phyloP scores from a whole-genome alignment of 805 yeast species.

The Candida corydali region DNA sequence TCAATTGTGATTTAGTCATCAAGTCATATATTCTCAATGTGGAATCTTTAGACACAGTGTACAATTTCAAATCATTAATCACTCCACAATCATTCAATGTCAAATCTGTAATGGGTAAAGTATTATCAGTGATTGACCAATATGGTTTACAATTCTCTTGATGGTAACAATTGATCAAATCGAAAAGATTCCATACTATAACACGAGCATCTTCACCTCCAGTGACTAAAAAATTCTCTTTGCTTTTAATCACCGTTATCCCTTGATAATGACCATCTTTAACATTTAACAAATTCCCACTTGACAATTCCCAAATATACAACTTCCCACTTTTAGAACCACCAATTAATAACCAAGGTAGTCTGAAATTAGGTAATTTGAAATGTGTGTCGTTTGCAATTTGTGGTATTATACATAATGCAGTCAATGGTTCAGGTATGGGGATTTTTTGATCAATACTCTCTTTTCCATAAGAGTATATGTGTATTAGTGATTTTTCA shows the following conservation, averaged over 20 bases:
- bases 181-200: slow-evolving; percentile 66
- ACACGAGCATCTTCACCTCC: slow-evolving; percentile 83
- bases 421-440: slow-evolving; percentile 71
- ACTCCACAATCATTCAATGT: slow-evolving; percentile 46
- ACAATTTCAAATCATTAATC: slow-evolving; percentile 57
- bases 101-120: slow-evolving; percentile 50
- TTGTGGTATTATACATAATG: slow-evolving; percentile 46
- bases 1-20: slow-evolving; percentile 39
- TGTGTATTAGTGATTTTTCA: slow-evolving; percentile 71
- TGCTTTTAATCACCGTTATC: slow-evolving; percentile 54
- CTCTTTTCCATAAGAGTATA: slow-evolving; percentile 68
- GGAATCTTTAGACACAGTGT: slow-evolving; percentile 67
- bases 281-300: slow-evolving; percentile 70
- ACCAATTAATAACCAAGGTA: slow-evolving; percentile 67
- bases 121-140: slow-evolving; percentile 57
- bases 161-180: slow-evolving; percentile 42
- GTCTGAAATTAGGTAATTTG: slow-evolving; percentile 38
- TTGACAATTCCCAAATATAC: slow-evolving; percentile 78
- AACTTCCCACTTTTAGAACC: slow-evolving; percentile 74
- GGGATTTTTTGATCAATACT: slow-evolving; percentile 77
- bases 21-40: slow-evolving; percentile 72
- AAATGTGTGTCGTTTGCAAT: slow-evolving; percentile 15
- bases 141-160: slow-evolving; percentile 49
- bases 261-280: slow-evolving; percentile 84
- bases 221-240: slow-evolving; percentile 61